Conservation (phyloP, 2,329 filamentous ascomycete genomes). For the Colletotrichum musicola region DNA sequence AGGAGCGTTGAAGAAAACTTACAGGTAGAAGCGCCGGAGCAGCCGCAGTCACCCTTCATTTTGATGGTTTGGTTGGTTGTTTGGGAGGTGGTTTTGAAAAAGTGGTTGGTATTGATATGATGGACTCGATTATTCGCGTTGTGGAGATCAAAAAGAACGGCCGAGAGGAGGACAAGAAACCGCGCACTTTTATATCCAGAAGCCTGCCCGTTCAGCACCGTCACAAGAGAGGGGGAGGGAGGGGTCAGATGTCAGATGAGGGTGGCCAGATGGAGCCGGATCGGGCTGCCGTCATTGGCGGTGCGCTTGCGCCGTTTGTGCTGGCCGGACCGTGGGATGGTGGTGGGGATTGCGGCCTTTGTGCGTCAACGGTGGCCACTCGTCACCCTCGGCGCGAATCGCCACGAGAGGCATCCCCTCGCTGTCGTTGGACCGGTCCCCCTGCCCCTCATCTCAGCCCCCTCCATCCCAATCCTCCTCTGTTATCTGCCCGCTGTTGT, state of each 20-base stretch:
- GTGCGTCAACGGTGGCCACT: conserved; percentile 37
- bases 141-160: background rate
- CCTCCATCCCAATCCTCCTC: background rate
- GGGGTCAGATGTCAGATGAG: conserved; percentile 39
- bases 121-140: conserved; percentile 25
- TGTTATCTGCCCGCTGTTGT: background rate
- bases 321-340: conserved; percentile 8
- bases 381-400: conserved; percentile 7
- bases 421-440: background rate
- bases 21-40: conserved; percentile 42
- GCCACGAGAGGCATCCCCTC: background rate
- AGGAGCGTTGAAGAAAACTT: no score
- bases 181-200: conserved; percentile 36
- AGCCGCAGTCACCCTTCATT: conserved; percentile 44
- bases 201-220: background rate
- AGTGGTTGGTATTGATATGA: conserved; percentile 30
- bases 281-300: conserved; percentile 33
- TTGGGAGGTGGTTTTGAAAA: conserved; percentile 7
- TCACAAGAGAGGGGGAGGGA: conserved; percentile 20
- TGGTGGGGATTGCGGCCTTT: conserved; percentile 37
- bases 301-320: conserved; percentile 34
- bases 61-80: conserved; percentile 39
- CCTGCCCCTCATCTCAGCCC: background rate
- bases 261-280: conserved; percentile 38
- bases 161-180: conserved; percentile 8